Base-by-base conservation (phyloP, 805 yeast genomes). In the Candida pseudoglaebosa region DNA sequence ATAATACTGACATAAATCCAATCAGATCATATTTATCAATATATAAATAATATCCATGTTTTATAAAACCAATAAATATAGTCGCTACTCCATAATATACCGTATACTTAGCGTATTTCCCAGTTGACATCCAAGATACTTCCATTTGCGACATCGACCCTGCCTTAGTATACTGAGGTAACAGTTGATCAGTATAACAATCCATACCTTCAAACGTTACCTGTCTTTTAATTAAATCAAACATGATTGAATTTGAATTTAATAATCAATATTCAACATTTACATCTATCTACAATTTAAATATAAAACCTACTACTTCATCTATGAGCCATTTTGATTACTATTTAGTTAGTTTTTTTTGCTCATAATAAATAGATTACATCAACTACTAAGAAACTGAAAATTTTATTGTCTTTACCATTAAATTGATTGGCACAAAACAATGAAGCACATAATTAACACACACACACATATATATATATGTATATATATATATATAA, bases 61-160 rank as follows among this genome's bases (percentile, higher is more conserved):
- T 72, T 4, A 70, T 2, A 3, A 57, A 39, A 1, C 66, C 65
- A 1, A 63, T 40, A 21, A 55, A 53, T 6, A 71, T 49, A 4
- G 65, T 48, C 2, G 64, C 73, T 7, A 54, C 62, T 3, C 69
- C 67, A 43, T 62, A 65, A 43, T 72, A 73, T 1, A 64, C 44
- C 12, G 72, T 59, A 38, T 61, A 62, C 22, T 59, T 54, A 2
- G 67, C 75, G 45, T 66, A 73, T 1, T 34, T 18, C 1, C 57
- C 39, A 38, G 61, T 55, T 35, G 41, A 46, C 28, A 54, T 38
- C 59, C 61, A 51, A 2, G 65, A 56, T 28, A 59, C 48, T 4
- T 47, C 54, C 0, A 51, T 49, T 40, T 67, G 73, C 41, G 67
- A 65, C 8, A 32, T 42, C 8, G n/a, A 41, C 4, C 33, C 15